Evolutionary conservation across 345 rosid genomes (phyloP).

Genomic region (Gossypium australe): DNA sequence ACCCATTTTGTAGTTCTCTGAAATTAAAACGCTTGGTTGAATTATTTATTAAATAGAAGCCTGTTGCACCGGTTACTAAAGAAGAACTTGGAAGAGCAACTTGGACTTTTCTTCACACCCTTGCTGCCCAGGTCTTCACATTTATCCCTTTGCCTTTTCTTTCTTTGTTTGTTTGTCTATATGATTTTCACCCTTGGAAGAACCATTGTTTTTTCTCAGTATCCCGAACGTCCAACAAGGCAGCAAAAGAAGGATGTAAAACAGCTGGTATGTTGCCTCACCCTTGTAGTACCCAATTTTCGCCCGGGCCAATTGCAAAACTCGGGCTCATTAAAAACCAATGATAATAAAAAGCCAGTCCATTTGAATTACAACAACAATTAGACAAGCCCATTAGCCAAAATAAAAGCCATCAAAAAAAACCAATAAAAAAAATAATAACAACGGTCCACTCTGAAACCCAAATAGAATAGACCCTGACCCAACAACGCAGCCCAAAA

Average conservation of each 20-base stretch:
- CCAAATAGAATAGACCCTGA: too few relatives aligned
- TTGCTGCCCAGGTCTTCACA: conserved; percentile 75
- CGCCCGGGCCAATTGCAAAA: too few relatives aligned
- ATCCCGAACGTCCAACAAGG: conserved; percentile 91
- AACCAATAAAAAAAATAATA: too few relatives aligned
- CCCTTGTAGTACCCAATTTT: too few relatives aligned
- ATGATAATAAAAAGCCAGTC: too few relatives aligned
- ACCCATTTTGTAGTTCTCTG: background rate
- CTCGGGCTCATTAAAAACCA: too few relatives aligned
- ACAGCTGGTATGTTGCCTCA: conserved; percentile 55
- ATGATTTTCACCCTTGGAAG: background rate
- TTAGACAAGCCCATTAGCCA: too few relatives aligned
- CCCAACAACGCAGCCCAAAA: too few relatives aligned
- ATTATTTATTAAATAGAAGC: conserved; percentile 23
- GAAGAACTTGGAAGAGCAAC: conserved; percentile 92
- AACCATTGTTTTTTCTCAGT: conserved; percentile 36
- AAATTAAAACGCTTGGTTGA: background rate
- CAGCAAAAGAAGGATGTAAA: conserved; percentile 89
- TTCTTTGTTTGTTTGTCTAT: background rate
- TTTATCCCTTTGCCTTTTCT: background rate
- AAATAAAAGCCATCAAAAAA: too few relatives aligned
- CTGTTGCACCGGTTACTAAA: conserved; percentile 72
- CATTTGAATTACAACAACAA: too few relatives aligned
- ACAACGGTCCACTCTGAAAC: too few relatives aligned
- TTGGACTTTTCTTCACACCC: conserved; percentile 95